Percentiles rank a stretch among this genome's conserved stretches.
Conservation (phyloP, 495 filamentous ascomycete genomes). For the Xylaria venustula region DNA sequence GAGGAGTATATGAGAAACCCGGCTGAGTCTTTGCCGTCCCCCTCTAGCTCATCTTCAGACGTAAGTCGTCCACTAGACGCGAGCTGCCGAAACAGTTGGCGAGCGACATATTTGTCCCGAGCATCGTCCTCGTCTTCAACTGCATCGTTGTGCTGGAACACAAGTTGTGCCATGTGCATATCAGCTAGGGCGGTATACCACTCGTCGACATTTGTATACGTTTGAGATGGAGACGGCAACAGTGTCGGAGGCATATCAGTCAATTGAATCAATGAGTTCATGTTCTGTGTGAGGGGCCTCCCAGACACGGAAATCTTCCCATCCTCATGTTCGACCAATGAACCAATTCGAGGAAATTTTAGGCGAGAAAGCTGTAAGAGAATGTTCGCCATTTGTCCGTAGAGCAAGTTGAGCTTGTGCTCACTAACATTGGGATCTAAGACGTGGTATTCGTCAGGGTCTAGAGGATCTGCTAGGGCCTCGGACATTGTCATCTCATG, state of each 20-base stretch:
- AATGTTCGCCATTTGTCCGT: constrained; percentile 33
- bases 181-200: constrained; percentile 43
- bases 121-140: constrained; percentile 34
- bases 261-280: constrained; percentile 22
- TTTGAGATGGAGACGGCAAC: constrained; percentile 6
- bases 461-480: constrained; percentile 27
- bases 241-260: constrained; percentile 19
- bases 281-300: constrained; percentile 27
- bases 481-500: constrained; percentile 31
- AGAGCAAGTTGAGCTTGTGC: constrained; percentile 30
- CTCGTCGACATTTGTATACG: constrained; percentile 27
- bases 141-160: constrained; percentile 42
- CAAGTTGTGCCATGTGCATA: constrained; percentile 40
- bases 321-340: constrained; percentile 20
- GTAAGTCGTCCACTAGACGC: neutral
- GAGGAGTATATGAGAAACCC: constrained; percentile 18
- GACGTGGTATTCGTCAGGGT: constrained; percentile 15
- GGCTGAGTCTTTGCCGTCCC: constrained; percentile 21
- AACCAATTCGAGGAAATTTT: constrained; percentile 35
- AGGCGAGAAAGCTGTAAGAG: constrained; percentile 34
- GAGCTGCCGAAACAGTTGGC: constrained; percentile 13
- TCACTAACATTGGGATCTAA: constrained; percentile 33
- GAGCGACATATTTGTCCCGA: constrained; percentile 36
- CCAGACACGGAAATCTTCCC: constrained; percentile 10
- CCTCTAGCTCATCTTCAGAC: constrained; percentile 33